Evolutionary conservation across 139 green algal species (phyloP), one percentile per base, ranked within the genome.

Genomic region (Desmodesmus armatus): DNA sequence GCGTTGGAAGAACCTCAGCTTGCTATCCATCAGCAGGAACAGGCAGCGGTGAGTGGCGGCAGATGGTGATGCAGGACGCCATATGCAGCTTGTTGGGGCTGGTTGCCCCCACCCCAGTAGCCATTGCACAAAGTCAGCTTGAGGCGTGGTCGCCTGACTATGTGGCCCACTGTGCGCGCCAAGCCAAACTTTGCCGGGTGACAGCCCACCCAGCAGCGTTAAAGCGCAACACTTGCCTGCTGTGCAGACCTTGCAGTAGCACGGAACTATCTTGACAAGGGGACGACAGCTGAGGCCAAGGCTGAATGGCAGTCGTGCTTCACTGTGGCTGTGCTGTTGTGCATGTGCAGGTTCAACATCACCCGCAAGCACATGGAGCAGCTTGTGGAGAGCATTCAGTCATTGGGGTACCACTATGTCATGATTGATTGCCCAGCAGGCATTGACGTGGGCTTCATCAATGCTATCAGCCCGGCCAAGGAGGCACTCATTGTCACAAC

Each of bases 371-470:
- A 96, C 83, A 97, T 98, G 93, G 88, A 96, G 44, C 92, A 95
- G 88, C 83, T 98, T 39, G 92, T 96, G 33, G 87, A 94, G 31
- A 93, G 90, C 39, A 92, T 98, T 53, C 90, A 92, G 49, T 84
- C 88, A 13, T 84, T 96, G 39, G 94, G 94, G 35, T 97, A 96
- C 89, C 91, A 98, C 70, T 98, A 96, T 86, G 94, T 98, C 82
- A 84, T 98, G 58, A 94, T 98, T 67, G 95, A 98, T 63, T 91
- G 88, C 88, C 88, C 94, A 44, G 94, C 94, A 58, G 94, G 95
- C 67, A 98, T 98, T 85, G 95, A 98, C 83, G 89, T 97, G 21
- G 95, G 95, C 43, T 98, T 98, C 90, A 96, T 98, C 88, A 97
- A 98, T 75, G 95, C 95, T 58, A 96, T 98, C 63, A 94, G 92